Evolutionary conservation across 2,329 filamentous ascomycete species (phyloP), one percentile per base, ranked within the genome.

Genomic region (Lachnum nothofagi): DNA sequence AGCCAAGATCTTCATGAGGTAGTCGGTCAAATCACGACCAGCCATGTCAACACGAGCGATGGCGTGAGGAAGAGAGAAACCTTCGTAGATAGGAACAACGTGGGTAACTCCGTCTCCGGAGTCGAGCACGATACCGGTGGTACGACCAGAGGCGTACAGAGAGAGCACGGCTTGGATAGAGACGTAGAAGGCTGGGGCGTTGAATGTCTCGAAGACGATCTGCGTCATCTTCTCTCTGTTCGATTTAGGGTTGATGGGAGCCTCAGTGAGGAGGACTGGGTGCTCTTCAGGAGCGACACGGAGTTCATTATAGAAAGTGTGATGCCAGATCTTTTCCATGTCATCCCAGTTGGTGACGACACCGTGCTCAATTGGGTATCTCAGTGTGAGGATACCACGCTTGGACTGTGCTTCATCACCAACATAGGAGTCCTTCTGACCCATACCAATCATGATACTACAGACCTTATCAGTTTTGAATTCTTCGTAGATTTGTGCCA

Each of bases 181-280:
- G 80, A 98, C 93, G 83, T 98, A 98, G 85, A 98, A 97, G 66
- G 93, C 93, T 65, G 93, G 93, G 68, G 93, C 91, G 81, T 98
- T 97, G 86, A 98, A 98, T 67, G 93, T 98, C 85, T 98, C 93
- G 81, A 98, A 98, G 74, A 98, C 91, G 63, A 98, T 98, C 81
- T 98, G 93, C 66, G 93, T 97, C 93, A 98, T 98, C 90, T 98
- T 98, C 84, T 98, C 93, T 85, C 93, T 88, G 84, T 98, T 98
- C 80, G 88, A 95, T 85, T 97, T 97, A 75, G 93, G 93, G 86
- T 98, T 98, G 86, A 98, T 97, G 65, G 93, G 93, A 67, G 93
- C 93, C 82, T 98, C 93, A 66, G 93, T 98, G 74, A 98, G 83
- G 71, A 98, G 85, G 72, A 97, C 91, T 67, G 93, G 93, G 85